Conservation (phyloP, 305 asterid species). For the Stenogyne calaminthoides region DNA sequence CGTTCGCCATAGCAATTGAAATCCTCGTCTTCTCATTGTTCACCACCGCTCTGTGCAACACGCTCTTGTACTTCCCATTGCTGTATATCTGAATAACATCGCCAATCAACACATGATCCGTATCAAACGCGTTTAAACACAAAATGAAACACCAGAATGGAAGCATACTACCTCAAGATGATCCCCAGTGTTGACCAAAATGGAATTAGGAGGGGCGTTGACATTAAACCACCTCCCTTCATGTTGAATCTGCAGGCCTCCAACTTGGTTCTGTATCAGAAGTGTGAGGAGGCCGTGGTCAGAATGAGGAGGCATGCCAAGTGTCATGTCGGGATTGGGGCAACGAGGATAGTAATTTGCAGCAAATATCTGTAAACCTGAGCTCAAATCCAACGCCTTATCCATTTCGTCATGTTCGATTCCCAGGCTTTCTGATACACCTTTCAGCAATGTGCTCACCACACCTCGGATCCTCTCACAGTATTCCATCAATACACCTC, state of each 20-base stretch:
- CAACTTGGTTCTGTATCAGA: slow-evolving; percentile 60
- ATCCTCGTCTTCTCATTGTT: slow-evolving; percentile 44
- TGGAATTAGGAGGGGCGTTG: slow-evolving; percentile 52
- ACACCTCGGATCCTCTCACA: slow-evolving; percentile 40
- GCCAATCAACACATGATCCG: background rate
- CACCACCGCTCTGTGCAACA: slow-evolving; percentile 53
- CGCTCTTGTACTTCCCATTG: slow-evolving; percentile 58
- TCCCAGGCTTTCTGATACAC: slow-evolving; percentile 58
- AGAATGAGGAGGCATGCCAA: slow-evolving; percentile 72
- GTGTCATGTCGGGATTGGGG: slow-evolving; percentile 66
- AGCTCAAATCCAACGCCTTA: slow-evolving; percentile 41
- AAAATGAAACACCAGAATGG: background rate
- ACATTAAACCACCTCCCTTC: slow-evolving; percentile 59
- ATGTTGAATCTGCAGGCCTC: slow-evolving; percentile 68
- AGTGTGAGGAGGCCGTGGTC: slow-evolving; percentile 83
- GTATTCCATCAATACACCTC: slow-evolving; percentile 52
- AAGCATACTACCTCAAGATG: slow-evolving; percentile 36
- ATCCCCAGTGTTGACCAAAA: slow-evolving; percentile 66
- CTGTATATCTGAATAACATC: slow-evolving; percentile 42
- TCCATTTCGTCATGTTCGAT: slow-evolving; percentile 46
- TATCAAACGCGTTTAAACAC: background rate
- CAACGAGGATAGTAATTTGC: slow-evolving; percentile 74
- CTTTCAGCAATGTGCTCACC: slow-evolving; percentile 39
- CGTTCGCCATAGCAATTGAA: slow-evolving; percentile 46
- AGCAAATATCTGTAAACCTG: slow-evolving; percentile 41